phyloP scores from a whole-genome alignment of 257 asterid species.

The Solanum chiquidenum region DNA sequence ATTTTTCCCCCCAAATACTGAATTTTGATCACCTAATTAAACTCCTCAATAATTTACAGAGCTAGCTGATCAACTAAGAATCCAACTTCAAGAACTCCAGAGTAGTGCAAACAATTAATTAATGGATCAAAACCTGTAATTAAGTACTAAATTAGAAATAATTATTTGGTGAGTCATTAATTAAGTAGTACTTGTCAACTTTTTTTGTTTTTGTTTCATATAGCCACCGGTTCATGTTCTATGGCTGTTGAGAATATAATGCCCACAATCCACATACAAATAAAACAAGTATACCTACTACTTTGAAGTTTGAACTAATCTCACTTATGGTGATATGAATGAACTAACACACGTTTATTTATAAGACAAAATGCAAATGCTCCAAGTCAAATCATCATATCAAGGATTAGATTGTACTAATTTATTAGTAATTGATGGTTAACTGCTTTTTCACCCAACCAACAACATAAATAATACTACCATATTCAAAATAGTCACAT shows the following conservation, averaged over 20 bases:
- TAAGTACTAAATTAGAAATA: not conserved
- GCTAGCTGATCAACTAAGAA: not conserved
- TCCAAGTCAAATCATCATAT: not conserved
- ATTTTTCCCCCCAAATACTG: not conserved
- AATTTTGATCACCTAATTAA: not conserved
- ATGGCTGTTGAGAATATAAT: not conserved
- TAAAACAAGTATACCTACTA: not conserved
- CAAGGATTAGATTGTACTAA: not conserved
- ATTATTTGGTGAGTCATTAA: not conserved
- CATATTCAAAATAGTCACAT: not conserved
- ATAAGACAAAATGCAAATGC: not conserved
- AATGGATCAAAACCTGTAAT: not conserved
- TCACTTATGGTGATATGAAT: not conserved
- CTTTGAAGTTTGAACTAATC: not conserved
- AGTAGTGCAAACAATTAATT: not conserved
- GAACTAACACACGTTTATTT: not conserved
- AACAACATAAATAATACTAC: not conserved
- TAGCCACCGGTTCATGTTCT: not conserved
- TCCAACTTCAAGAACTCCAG: not conserved
- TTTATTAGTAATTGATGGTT: not conserved
- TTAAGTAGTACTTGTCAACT: not conserved
- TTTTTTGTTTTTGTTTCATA: not conserved
- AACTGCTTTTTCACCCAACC: not conserved
- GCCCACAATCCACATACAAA: not conserved
- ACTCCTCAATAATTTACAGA: not conserved